A percentile compares a stretch with the other conserved stretches of the same genome.
phyloP scores from a whole-genome alignment of 495 filamentous ascomycete genomes.

The Pseudoneurospora amorphoporcata region DNA sequence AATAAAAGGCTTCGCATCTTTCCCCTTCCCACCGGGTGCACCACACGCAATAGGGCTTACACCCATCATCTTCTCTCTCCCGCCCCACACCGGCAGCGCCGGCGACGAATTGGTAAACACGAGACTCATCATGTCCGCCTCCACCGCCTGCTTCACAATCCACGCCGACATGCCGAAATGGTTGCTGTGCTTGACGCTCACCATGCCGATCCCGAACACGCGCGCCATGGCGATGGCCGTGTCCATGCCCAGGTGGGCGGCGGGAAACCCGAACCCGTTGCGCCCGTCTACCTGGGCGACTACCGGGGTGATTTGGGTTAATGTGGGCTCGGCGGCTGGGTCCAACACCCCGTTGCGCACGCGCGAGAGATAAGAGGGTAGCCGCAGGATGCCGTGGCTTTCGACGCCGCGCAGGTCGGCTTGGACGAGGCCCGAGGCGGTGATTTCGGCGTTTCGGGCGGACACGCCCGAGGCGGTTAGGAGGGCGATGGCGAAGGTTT shows the following conservation, averaged over 20 bases:
- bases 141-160: constrained; percentile 64
- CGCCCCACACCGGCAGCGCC: constrained; percentile 65
- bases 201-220: constrained; percentile 61
- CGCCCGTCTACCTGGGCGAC: constrained; percentile 56
- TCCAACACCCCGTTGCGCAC: constrained; percentile 56
- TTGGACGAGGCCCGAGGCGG: constrained; percentile 53
- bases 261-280: constrained; percentile 68
- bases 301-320: constrained; percentile 52
- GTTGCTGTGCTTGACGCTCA: constrained; percentile 61
- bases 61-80: constrained; percentile 55
- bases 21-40: constrained; percentile 47
- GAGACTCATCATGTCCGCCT: constrained; percentile 61
- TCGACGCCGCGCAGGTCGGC: constrained; percentile 73
- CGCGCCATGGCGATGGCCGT: constrained; percentile 54
- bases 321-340: constrained; percentile 42
- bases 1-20: constrained; percentile 44
- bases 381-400: constrained; percentile 66
- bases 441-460: constrained; percentile 41
- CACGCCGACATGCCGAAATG: constrained; percentile 77
- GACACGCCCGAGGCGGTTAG: constrained; percentile 50
- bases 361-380: constrained; percentile 63
- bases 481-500: constrained; percentile 23
- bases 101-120: constrained; percentile 75
- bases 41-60: constrained; percentile 72
- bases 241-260: constrained; percentile 52